A percentile compares a stretch with the other conserved stretches of the same genome.
Conservation (phyloP, 306 rosid genomes). For the Vicia villosa region DNA sequence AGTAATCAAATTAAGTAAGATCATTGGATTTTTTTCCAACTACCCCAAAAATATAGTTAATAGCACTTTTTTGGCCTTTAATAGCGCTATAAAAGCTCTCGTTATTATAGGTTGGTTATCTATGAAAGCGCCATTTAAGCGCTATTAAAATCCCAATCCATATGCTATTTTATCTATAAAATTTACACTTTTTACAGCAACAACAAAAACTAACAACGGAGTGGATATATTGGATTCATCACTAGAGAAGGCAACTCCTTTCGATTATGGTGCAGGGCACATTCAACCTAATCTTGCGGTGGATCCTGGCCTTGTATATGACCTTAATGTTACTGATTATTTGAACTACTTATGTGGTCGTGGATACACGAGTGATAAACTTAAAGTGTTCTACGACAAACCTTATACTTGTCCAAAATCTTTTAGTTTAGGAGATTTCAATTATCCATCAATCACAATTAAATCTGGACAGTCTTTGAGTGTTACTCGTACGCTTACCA, state of each 20-base stretch:
- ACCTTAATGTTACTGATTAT: too few species aligned
- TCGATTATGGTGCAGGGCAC: conserved; percentile 58
- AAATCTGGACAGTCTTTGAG: neutral
- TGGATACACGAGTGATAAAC: conserved; percentile 43
- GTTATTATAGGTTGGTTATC: too few species aligned
- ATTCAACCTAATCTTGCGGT: too few species aligned
- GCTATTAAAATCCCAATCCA: too few species aligned
- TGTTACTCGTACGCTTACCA: conserved; percentile 52
- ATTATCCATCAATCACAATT: conserved; percentile 66
- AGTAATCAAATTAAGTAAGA: conserved; percentile 33
- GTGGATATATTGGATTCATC: conserved; percentile 24
- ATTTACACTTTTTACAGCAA: conserved; percentile 38
- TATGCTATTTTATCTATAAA: neutral
- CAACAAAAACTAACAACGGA: conserved; percentile 26
- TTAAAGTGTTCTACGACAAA: conserved; percentile 35
- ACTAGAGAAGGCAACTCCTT: conserved; percentile 33
- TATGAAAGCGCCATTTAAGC: too few species aligned
- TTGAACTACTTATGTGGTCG: conserved; percentile 59
- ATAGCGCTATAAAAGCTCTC: too few species aligned
- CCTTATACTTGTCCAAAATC: conserved; percentile 42
- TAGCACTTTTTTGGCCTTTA: too few species aligned
- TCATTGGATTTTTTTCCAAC: neutral
- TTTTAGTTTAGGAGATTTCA: conserved; percentile 47
- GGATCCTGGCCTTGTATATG: too few species aligned
- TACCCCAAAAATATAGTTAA: too few species aligned